Conservation (phyloP, 768 basidiomycete species). For the Podaxis sp. region DNA sequence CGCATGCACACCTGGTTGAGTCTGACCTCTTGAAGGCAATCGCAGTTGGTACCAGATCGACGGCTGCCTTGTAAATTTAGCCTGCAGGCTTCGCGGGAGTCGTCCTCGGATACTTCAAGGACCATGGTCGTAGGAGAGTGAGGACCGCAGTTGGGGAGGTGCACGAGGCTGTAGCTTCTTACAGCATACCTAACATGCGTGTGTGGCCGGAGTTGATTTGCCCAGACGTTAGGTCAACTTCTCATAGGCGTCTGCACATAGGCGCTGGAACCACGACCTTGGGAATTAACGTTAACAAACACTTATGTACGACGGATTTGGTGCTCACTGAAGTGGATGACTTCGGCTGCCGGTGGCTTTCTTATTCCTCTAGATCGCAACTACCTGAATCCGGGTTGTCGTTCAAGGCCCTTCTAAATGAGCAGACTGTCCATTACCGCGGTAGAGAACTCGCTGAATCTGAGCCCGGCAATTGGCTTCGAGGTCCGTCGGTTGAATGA, state of each 20-base stretch:
- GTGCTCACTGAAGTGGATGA: too few species aligned
- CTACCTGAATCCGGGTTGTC: too few species aligned
- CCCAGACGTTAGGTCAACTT: not conserved
- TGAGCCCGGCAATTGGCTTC: too few species aligned
- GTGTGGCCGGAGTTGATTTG: not conserved
- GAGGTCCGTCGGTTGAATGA: too few species aligned
- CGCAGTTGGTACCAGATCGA: slow-evolving; percentile 9
- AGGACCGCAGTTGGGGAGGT: not conserved
- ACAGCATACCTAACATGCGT: not conserved
- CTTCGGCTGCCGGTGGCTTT: too few species aligned
- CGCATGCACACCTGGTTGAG: not conserved
- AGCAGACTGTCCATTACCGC: too few species aligned
- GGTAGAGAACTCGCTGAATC: too few species aligned
- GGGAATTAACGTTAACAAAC: too few species aligned
- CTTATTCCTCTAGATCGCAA: too few species aligned
- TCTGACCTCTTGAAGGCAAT: not conserved
- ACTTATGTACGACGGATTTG: too few species aligned
- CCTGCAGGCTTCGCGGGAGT: not conserved
- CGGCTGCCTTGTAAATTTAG: not conserved
- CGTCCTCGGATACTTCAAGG: not conserved
- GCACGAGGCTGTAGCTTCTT: not conserved
- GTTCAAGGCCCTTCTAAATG: too few species aligned
- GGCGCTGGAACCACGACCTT: too few species aligned
- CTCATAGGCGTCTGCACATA: not conserved
- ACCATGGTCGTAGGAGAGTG: slow-evolving; percentile 15